Evolutionary conservation across 1,139 yeast genomes (phyloP), one percentile per base, ranked within the genome.

Genomic region (Martiniozyma asiatica): DNA sequence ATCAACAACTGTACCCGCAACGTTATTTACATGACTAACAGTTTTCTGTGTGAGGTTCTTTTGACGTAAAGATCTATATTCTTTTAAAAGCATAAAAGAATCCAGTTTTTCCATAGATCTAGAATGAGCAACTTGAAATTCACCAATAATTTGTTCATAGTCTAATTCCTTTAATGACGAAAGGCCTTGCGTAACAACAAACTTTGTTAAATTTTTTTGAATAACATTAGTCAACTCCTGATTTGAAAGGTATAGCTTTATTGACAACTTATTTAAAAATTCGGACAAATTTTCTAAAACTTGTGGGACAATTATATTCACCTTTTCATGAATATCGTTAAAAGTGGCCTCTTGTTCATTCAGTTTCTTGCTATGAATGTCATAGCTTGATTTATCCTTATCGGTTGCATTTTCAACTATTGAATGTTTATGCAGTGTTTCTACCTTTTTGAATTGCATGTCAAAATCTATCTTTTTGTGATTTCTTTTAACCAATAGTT

Each of bases 251-350:
- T 35, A 65, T 19, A 29, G 52, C 36, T 42, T 51, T 33, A 59
- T 52, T 5, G 66, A 51, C 9, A 68, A 36, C 27, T 54, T 52
- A 27, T 61, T 68, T 7, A 68, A 45, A 38, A 68, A 69, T 39
- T 70, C 77, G 24, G 69, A 70, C 31, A 68, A 43, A 13, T 61
- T 56, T 5, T 57, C 49, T 33, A 65, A 46, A 1, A 61, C 54
- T 37, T 65, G 69, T 0, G 77, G 77, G 14, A 68, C 49, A 2
- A 63, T 42, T 4, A 59, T 31, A 32, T 56, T 57, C 11, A 62
- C 47, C 36, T 63, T 65, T 11, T 52, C 53, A 44, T 65, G 65
- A 14, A 66, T 40, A 8, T 55, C 56, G 14, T 47, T 45, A 38
- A 51, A 67, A 8, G 54, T 47, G 3, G 44, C 42, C 19, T 53